Conservation (phyloP, 306 rosid genomes). For the Rosa rugosa region DNA sequence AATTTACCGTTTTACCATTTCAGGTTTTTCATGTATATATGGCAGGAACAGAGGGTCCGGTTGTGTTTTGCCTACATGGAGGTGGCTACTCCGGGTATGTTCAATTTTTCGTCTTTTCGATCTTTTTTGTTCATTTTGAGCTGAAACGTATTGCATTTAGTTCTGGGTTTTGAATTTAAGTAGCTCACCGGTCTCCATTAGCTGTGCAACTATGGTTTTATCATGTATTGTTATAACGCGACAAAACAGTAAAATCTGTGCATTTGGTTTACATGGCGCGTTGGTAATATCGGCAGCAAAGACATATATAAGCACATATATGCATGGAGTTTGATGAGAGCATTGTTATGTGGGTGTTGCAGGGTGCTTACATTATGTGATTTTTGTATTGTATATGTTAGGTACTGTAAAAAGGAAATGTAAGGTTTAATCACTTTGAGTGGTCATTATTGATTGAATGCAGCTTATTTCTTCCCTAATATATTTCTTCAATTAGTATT, state of each 20-base stretch:
- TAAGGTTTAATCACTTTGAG: background rate
- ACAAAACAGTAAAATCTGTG: background rate
- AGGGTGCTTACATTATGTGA: background rate
- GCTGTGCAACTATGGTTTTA: background rate
- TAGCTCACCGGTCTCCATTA: background rate
- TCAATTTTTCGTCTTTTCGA: background rate
- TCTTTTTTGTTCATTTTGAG: background rate
- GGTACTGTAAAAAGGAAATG: background rate
- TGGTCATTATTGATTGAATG: background rate
- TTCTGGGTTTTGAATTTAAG: background rate
- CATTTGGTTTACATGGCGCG: background rate
- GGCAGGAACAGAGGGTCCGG: constrained; percentile 97
- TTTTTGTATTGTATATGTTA: background rate
- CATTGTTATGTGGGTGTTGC: background rate
- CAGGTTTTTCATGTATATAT: constrained; percentile 89
- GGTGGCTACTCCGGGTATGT: constrained; percentile 96
- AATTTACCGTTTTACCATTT: constrained; percentile 26
- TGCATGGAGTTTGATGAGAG: background rate
- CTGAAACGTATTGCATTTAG: background rate
- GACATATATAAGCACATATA: background rate
- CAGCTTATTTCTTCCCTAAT: background rate
- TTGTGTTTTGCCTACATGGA: constrained; percentile 91
- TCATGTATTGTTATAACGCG: background rate
- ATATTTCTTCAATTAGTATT: background rate
- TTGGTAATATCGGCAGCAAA: no score